phyloP scores from a whole-genome alignment of 768 basidiomycete genomes.

The Lactarius akahatsu region DNA sequence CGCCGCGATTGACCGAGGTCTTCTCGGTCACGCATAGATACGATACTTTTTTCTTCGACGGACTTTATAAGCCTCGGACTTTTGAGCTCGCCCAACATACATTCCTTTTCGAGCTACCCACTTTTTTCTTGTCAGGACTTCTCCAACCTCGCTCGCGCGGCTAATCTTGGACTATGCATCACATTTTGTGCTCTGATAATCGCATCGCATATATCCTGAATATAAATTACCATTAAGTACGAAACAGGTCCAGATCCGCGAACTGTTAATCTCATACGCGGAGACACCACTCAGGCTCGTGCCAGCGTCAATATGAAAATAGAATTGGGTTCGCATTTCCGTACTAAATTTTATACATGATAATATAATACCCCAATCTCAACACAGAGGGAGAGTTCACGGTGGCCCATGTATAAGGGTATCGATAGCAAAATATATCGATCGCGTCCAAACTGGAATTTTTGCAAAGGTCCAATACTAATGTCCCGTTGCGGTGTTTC shows the following conservation, averaged over 20 bases:
- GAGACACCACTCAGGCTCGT: too few relatives aligned
- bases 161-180: conserved; percentile 28
- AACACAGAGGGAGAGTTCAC: not conserved
- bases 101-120: conserved; percentile 2
- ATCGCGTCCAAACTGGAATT: not conserved
- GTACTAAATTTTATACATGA: not conserved
- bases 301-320: not conserved
- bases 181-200: conserved; percentile 27
- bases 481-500: not conserved
- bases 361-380: not conserved
- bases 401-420: not conserved
- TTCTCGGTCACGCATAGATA: conserved; percentile 43
- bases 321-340: not conserved
- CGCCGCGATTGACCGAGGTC: conserved; percentile 67
- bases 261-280: not conserved
- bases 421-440: not conserved
- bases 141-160: conserved; percentile 4
- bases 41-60: not conserved
- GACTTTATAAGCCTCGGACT: conserved; percentile 27
- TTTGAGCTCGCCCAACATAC: conserved; percentile 1
- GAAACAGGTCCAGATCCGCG: not conserved
- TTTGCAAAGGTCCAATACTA: not conserved
- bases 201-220: conserved; percentile 22
- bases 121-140: conserved; percentile 4
- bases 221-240: conserved; percentile 17